These are phyloP conservation scores for Candida sanyaensis DNA, from an alignment of 1,139 yeast species.

Conservation along the genomic window DNA sequence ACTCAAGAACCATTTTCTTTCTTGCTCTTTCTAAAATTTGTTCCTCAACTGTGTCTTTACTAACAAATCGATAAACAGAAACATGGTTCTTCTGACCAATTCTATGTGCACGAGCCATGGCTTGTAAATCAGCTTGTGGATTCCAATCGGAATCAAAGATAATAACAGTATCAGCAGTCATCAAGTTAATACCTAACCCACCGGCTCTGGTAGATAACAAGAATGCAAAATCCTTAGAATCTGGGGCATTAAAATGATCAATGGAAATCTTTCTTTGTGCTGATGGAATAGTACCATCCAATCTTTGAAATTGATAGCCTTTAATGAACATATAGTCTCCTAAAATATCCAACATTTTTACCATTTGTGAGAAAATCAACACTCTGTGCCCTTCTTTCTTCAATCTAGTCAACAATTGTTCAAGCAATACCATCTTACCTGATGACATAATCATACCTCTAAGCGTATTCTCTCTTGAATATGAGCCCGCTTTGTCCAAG, in stretches of 20 bases:
- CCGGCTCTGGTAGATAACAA: constrained; percentile 96
- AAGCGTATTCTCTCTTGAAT: constrained; percentile 74
- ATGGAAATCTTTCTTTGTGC: constrained; percentile 91
- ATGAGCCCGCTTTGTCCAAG: constrained; percentile 58
- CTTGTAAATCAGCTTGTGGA: constrained; percentile 97
- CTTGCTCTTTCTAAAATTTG: constrained; percentile 96
- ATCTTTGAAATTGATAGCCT: constrained; percentile 87
- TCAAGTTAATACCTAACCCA: constrained; percentile 94
- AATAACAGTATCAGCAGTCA: constrained; percentile 98
- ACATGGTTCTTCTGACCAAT: constrained; percentile 98
- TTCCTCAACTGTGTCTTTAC: constrained; percentile 97
- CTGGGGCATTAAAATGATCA: constrained; percentile 95
- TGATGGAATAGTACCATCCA: constrained; percentile 97
- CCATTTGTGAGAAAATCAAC: constrained; percentile 95
- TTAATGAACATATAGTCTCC: constrained; percentile 91
- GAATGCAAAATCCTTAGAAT: constrained; percentile 88
- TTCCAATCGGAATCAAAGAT: constrained; percentile 99
- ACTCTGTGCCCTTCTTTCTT: constrained; percentile 96
- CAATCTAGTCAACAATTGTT: constrained; percentile 80
- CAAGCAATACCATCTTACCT: constrained; percentile 96
- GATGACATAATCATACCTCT: constrained; percentile 96
- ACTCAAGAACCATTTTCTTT: constrained; percentile 96
- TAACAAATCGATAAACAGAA: constrained; percentile 93
- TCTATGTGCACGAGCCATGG: constrained; percentile 99
- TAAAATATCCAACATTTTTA: constrained; percentile 88